Evolutionary conservation across 2,329 filamentous ascomycete species (phyloP).

Genomic region (Aspergillus sp.): DNA sequence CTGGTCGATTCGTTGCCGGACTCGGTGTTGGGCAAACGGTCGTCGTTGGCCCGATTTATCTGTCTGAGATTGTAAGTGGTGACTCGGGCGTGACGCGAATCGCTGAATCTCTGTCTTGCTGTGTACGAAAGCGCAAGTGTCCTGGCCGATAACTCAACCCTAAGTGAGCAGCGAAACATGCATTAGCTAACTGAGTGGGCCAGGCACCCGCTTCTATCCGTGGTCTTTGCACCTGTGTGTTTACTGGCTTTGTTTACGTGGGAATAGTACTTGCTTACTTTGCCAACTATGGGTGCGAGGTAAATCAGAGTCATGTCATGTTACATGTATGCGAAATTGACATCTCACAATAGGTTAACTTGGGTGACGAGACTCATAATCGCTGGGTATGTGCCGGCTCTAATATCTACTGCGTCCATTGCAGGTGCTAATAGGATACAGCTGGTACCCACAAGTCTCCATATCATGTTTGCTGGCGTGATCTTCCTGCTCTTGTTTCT

Average conservation of each 20-base stretch:
- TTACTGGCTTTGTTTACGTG: constrained; percentile 70
- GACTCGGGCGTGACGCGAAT: too few relatives aligned
- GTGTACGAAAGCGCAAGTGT: too few relatives aligned
- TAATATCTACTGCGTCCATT: too few relatives aligned
- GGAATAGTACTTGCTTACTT: constrained; percentile 83
- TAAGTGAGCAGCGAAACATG: too few relatives aligned
- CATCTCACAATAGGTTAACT: constrained; percentile 37
- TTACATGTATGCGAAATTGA: too few relatives aligned
- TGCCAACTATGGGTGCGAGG: constrained; percentile 63
- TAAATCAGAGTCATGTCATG: too few relatives aligned
- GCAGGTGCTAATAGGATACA: constrained; percentile 7
- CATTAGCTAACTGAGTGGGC: not conserved
- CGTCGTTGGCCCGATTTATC: constrained; percentile 62
- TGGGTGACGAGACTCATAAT: constrained; percentile 42
- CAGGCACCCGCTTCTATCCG: constrained; percentile 63
- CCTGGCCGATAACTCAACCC: too few relatives aligned
- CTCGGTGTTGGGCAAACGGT: constrained; percentile 46
- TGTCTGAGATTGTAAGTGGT: constrained; percentile 61
- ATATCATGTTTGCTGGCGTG: constrained; percentile 73
- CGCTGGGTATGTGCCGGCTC: constrained; percentile 47
- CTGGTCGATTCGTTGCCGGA: constrained; percentile 46
- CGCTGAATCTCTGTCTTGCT: too few relatives aligned
- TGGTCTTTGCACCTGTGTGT: constrained; percentile 71
- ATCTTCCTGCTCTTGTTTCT: constrained; percentile 70
- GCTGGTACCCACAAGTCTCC: constrained; percentile 67